Evolutionary conservation across 768 basidiomycete genomes (phyloP).

Genomic region (Podaxis rugospora): DNA sequence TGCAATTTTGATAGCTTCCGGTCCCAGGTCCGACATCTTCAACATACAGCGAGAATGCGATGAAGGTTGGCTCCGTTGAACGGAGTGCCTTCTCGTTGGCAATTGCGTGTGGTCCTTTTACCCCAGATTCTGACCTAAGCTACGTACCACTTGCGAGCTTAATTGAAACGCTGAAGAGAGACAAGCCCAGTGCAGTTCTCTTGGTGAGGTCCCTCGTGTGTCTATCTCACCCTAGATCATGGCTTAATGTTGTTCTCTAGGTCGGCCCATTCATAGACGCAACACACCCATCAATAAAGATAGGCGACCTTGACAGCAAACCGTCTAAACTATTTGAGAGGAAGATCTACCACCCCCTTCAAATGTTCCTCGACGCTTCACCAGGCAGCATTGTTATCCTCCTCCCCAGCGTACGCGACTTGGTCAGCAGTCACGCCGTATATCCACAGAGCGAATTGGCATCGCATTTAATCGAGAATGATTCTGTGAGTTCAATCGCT

Average conservation of each 20-base stretch:
- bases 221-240: neutral
- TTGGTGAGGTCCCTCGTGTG: slow-evolving; percentile 48
- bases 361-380: slow-evolving; percentile 50
- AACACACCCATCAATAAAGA: slow-evolving; percentile 66
- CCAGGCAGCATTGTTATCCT: slow-evolving; percentile 73
- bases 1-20: slow-evolving; percentile 47
- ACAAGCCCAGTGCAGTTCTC: slow-evolving; percentile 72
- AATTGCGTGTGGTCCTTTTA: slow-evolving; percentile 85
- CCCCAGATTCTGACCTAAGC: slow-evolving; percentile 67
- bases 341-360: slow-evolving; percentile 56
- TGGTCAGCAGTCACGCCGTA: slow-evolving; percentile 73
- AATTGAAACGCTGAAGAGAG: slow-evolving; percentile 51
- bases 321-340: slow-evolving; percentile 66
- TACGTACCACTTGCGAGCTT: slow-evolving; percentile 71
- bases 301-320: slow-evolving; percentile 65
- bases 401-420: slow-evolving; percentile 79
- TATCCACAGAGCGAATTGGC: slow-evolving; percentile 77
- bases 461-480: slow-evolving; percentile 33
- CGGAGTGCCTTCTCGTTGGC: slow-evolving; percentile 38
- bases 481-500: slow-evolving; percentile 43
- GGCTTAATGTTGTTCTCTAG: slow-evolving; percentile 35
- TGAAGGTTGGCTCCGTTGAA: slow-evolving; percentile 33
- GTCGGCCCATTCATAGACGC: slow-evolving; percentile 90
- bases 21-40: slow-evolving; percentile 43
- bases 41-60: slow-evolving; percentile 21